These are phyloP conservation scores for Thuja plicata DNA, from an alignment of 83 land plant species.

Conservation along the genomic window DNA sequence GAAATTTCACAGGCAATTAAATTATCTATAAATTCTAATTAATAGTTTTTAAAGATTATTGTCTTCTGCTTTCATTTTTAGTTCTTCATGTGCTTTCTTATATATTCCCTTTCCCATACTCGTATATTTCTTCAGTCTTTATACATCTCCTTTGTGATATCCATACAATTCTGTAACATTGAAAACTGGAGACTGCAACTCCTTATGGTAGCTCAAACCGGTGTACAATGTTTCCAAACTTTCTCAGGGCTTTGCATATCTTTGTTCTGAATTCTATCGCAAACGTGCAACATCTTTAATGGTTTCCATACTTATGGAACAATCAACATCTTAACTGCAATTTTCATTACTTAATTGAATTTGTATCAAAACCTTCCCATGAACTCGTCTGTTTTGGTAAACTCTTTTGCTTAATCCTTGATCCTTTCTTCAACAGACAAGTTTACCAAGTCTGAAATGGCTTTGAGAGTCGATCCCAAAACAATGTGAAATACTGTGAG, in stretches of 20 bases:
- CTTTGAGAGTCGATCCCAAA: neutral
- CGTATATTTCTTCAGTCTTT: neutral
- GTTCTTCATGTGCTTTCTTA: neutral
- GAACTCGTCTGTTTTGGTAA: too few species aligned
- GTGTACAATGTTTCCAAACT: neutral
- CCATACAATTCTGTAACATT: neutral
- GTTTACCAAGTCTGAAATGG: neutral
- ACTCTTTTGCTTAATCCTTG: neutral
- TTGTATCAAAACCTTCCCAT: neutral
- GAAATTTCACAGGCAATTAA: too few species aligned
- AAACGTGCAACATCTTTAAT: neutral
- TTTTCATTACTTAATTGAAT: too few species aligned
- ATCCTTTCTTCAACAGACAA: neutral
- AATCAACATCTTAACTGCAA: neutral
- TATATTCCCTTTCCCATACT: neutral
- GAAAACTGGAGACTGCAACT: neutral
- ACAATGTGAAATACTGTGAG: neutral
- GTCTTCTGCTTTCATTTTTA: neutral
- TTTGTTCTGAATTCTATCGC: neutral
- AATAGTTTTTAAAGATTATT: too few species aligned
- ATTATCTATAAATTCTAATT: too few species aligned
- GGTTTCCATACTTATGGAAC: neutral
- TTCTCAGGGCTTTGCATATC: neutral
- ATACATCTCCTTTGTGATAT: neutral
- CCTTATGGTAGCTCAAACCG: neutral